Conservation (phyloP, 192 early-diverging fungal genomes). For the Spizellomyces punctatus region DNA sequence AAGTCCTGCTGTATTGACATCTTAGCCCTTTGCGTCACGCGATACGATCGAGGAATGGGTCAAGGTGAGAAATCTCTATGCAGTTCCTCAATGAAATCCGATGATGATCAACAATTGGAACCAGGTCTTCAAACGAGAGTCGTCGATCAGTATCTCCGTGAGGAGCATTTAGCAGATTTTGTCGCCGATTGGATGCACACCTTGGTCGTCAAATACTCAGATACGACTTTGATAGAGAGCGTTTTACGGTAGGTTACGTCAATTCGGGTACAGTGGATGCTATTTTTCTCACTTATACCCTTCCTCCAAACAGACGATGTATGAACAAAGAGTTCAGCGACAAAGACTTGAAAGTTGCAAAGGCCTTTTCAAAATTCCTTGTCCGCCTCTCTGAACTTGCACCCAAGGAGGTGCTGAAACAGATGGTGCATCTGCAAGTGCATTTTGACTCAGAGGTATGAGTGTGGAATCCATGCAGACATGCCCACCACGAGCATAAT, state of each 20-base stretch:
- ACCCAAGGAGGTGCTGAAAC: conserved; percentile 83
- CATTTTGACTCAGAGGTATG: conserved; percentile 89
- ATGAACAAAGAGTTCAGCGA: conserved; percentile 37
- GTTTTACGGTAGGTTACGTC: conserved; percentile 26
- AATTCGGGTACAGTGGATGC: background rate
- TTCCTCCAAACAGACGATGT: conserved; percentile 7
- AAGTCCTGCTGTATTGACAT: conserved; percentile 66
- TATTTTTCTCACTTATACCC: no score
- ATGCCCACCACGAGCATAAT: background rate
- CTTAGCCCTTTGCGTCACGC: conserved; percentile 75
- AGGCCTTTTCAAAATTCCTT: conserved; percentile 83
- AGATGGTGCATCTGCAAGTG: conserved; percentile 81
- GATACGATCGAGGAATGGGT: conserved; percentile 67
- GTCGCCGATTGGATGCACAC: conserved; percentile 46
- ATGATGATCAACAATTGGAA: background rate
- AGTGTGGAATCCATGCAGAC: background rate
- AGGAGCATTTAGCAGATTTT: conserved; percentile 53
- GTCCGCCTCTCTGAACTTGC: conserved; percentile 77
- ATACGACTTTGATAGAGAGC: conserved; percentile 27
- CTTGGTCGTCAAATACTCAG: conserved; percentile 21
- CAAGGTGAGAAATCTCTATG: conserved; percentile 16
- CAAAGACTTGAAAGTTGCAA: conserved; percentile 75
- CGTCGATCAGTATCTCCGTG: conserved; percentile 42
- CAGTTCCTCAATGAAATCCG: background rate
- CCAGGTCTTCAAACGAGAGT: conserved; percentile 36